Evolutionary conservation across 495 filamentous ascomycete genomes (phyloP).

Genomic region (Paragyromitra xinjiangensis): DNA sequence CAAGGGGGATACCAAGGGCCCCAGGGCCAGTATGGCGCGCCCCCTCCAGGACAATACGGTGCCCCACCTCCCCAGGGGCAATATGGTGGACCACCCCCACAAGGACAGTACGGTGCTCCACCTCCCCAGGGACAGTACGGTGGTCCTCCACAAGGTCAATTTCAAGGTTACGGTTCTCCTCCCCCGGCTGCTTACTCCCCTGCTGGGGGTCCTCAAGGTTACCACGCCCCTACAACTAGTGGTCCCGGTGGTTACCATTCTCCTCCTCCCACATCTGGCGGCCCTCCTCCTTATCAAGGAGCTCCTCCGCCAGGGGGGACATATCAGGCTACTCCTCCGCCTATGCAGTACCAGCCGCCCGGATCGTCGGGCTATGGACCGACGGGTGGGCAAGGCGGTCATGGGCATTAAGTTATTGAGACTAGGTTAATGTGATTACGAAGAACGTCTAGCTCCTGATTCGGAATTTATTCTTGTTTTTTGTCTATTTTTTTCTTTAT

Average conservation of each 20-base stretch:
- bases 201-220: slow-evolving; percentile 33
- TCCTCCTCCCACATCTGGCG: slow-evolving; percentile 35
- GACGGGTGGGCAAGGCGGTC: slow-evolving; percentile 19
- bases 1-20: slow-evolving; percentile 47
- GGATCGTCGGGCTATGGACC: slow-evolving; percentile 38
- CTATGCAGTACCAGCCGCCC: slow-evolving; percentile 52
- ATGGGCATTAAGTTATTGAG: slow-evolving; percentile 31
- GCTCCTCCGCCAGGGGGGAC: slow-evolving; percentile 26
- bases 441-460: not conserved
- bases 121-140: slow-evolving; percentile 47
- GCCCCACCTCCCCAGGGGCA: slow-evolving; percentile 47
- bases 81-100: slow-evolving; percentile 49
- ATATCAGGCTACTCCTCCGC: slow-evolving; percentile 53
- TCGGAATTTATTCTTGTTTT: slow-evolving; percentile 23
- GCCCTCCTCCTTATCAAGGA: slow-evolving; percentile 35
- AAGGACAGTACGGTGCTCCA: slow-evolving; percentile 41
- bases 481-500: not conserved
- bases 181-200: slow-evolving; percentile 32
- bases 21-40: slow-evolving; percentile 52
- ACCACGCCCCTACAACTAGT: slow-evolving; percentile 37
- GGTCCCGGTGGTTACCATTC: slow-evolving; percentile 50
- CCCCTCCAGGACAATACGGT: slow-evolving; percentile 58
- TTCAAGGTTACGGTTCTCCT: slow-evolving; percentile 36
- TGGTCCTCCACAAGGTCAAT: slow-evolving; percentile 43
- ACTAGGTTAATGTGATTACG: slow-evolving; percentile 36